phyloP scores from a whole-genome alignment of 2,329 filamentous ascomycete genomes.

The Ascochyta clinopodiicola region DNA sequence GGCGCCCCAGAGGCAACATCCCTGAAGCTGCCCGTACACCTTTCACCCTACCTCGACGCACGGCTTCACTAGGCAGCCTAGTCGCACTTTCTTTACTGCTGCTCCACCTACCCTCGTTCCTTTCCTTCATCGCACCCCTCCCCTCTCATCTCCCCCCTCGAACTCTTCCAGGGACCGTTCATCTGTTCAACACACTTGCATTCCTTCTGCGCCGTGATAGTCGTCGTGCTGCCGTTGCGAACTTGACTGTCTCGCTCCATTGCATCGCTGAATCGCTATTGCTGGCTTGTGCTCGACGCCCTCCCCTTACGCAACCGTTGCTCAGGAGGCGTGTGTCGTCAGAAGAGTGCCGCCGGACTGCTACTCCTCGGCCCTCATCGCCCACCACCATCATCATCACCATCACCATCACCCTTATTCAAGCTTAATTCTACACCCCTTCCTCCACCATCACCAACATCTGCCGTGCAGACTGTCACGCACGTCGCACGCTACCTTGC shows the following conservation, averaged over 20 bases:
- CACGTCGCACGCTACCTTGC: constrained; percentile 42
- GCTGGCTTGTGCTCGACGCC: constrained; percentile 23
- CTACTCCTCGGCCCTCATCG: constrained; percentile 15
- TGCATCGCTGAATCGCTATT: constrained; percentile 10
- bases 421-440: constrained; percentile 21
- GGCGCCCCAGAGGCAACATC: constrained; percentile 31
- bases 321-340: constrained; percentile 41
- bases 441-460: constrained; percentile 5
- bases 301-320: constrained; percentile 37
- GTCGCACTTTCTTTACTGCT: constrained; percentile 38
- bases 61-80: constrained; percentile 39
- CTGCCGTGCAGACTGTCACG: constrained; percentile 36
- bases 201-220: constrained; percentile 19
- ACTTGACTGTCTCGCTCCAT: constrained; percentile 27
- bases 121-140: constrained; percentile 34
- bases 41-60: constrained; percentile 42
- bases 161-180: constrained; percentile 34
- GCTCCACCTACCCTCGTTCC: constrained; percentile 41
- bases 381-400: constrained; percentile 13
- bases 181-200: constrained; percentile 24
- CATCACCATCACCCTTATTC: constrained; percentile 13
- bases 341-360: constrained; percentile 27
- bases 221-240: constrained; percentile 26
- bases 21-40: constrained; percentile 36
- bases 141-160: constrained; percentile 27